Conservation (phyloP, 805 yeast genomes). For the Candida pseudofarinosa region DNA sequence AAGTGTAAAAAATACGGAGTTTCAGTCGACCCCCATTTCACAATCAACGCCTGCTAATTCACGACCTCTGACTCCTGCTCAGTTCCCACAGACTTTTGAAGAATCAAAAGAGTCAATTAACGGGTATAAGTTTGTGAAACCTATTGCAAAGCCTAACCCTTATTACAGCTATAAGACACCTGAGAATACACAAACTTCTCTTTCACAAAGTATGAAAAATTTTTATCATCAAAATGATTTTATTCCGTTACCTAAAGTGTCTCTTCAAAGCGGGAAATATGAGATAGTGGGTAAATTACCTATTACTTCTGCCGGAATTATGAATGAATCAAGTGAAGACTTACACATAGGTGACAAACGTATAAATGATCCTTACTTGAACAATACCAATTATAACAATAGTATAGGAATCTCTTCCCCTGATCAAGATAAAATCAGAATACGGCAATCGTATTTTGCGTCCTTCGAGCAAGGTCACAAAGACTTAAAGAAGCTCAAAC, state of each 20-base stretch:
- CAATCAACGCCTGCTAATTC: slow-evolving; percentile 43
- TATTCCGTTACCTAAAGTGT: not conserved
- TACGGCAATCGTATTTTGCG: slow-evolving; percentile 12
- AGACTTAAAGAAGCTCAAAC: slow-evolving; percentile 7
- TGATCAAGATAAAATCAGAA: slow-evolving; percentile 3
- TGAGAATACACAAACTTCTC: slow-evolving; percentile 3
- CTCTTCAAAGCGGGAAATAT: slow-evolving; percentile 10
- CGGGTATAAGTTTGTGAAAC: slow-evolving; percentile 43
- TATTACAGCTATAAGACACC: slow-evolving; percentile 17
- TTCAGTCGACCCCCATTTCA: slow-evolving; percentile 34
- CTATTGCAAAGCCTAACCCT: slow-evolving; percentile 9
- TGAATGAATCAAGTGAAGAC: slow-evolving; percentile 29
- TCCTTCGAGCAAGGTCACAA: slow-evolving; percentile 8
- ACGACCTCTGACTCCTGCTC: slow-evolving; percentile 30
- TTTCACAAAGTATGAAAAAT: slow-evolving; percentile 12
- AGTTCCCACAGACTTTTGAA: slow-evolving; percentile 1
- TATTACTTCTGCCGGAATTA: slow-evolving; percentile 26
- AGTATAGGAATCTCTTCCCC: slow-evolving; percentile 2
- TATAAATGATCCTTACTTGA: slow-evolving; percentile 29
- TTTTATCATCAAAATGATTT: slow-evolving; percentile 22
- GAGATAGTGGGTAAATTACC: slow-evolving; percentile 30
- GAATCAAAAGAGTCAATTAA: slow-evolving; percentile 36
- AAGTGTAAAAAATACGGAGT: not conserved
- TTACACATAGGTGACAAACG: slow-evolving; percentile 36
- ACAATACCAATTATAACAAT: slow-evolving; percentile 3